Evolutionary conservation across 2,329 filamentous ascomycete species (phyloP), one percentile per base, ranked within the genome.

Genomic region (Macrophomina pseudophaseolina): DNA sequence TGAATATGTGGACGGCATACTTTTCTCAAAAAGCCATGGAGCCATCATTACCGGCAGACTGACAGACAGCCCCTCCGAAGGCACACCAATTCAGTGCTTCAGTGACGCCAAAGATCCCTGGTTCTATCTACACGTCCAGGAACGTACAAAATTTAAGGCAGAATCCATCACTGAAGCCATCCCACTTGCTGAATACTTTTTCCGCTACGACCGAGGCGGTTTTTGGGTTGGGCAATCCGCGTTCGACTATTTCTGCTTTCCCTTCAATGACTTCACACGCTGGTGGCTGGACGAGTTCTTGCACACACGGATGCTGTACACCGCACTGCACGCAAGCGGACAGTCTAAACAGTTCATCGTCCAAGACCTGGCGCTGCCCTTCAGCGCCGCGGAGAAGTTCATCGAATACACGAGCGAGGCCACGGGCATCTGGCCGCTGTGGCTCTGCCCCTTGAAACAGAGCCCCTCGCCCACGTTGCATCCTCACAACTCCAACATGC

Each of bases 141-240:
- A 38, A 8, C 44, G 48, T 3, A 42, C 28, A 23, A 38, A n/a
- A 4, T 0, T 8, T 4, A 4, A 9, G 40, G 7, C 12, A 6
- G 62, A 35, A 7, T 18, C 48, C 11, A 75, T 82, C 3, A 70
- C 75, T 64, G 88, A 90, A 67, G 85, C 85, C 66, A 83, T 91
- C 1, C 88, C 88, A 0, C 71, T 91, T 0, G 78, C 79, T 1
- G 89, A 91, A 72, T 91, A 91, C 75, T 84, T 91, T 65, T 91
- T 91, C 76, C 86, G 89, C 14, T 91, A 90, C 77, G 88, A 91
- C 74, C 84, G 89, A 30, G 89, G 88, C 49, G 88, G 85, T 1
- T 91, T 91, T 78, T 91, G 89, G 89, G 86, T 86, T 2, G 89
- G 86, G 0, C 16, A 28, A 1, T 14, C 48, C 66, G 86, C 88